Conservation (phyloP, 1,139 yeast species). For the Meyerozyma carpophila region DNA sequence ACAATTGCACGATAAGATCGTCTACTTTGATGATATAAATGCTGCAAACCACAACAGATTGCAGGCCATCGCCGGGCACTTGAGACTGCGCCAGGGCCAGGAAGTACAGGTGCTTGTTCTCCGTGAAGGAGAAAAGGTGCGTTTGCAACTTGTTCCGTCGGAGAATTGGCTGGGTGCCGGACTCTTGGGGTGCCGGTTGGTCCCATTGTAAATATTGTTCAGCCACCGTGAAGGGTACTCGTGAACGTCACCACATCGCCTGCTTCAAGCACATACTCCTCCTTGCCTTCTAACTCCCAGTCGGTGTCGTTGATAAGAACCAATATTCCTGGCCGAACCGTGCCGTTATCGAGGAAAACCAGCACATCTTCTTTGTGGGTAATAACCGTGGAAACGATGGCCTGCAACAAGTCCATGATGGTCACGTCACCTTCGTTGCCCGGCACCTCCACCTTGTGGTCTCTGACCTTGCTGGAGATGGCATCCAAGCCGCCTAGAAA, state of each 20-base stretch:
- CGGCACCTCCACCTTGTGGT: constrained; percentile 39
- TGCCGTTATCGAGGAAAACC: constrained; percentile 76
- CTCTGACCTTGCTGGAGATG: constrained; percentile 50
- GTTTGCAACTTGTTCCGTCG: constrained; percentile 44
- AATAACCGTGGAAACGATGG: constrained; percentile 52
- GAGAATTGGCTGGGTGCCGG: constrained; percentile 68
- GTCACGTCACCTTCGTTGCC: constrained; percentile 42
- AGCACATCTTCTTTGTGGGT: constrained; percentile 59
- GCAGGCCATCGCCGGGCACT: constrained; percentile 27
- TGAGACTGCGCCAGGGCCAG: constrained; percentile 16
- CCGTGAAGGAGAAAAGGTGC: constrained; percentile 21
- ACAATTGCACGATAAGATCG: constrained; percentile 36
- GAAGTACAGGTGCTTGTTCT: constrained; percentile 29
- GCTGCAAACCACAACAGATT: constrained; percentile 49
- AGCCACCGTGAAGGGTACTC: constrained; percentile 94
- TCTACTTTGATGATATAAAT: constrained; percentile 48
- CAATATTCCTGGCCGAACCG: constrained; percentile 83
- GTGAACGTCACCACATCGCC: constrained; percentile 84
- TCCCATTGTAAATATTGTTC: constrained; percentile 33
- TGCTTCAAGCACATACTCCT: constrained; percentile 65
- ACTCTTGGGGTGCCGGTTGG: constrained; percentile 63
- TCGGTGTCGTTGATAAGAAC: constrained; percentile 92
- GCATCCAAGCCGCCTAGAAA: constrained; percentile 65
- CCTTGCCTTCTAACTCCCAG: constrained; percentile 94
- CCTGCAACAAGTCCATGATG: constrained; percentile 51